Base-by-base conservation (phyloP, 129 eudicot genomes). In the Flaveria bidentis region DNA sequence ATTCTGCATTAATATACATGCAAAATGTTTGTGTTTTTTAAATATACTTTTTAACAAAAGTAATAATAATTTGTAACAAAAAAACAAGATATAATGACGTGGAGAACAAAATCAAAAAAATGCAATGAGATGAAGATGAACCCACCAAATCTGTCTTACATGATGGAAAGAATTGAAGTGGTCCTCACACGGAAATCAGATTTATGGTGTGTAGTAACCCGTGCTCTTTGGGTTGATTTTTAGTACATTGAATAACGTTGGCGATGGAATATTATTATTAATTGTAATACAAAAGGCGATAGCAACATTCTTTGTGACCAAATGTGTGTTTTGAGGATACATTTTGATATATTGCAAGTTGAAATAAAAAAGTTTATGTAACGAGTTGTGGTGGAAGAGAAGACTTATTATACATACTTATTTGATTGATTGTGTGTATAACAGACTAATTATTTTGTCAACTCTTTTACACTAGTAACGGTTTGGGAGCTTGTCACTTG, bases 151-250 rank as follows among this genome's bases (percentile, higher is more conserved):
- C 45, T 30, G 69, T 64, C 11, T 25, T 30, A 36, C 7, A 5
- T 36, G 41, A 36, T 3, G 7, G 7, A 36, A 36, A 36, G 41
- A 36, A 36, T 36, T 36, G 41, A 36, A 67, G 52, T 18, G 72
- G 52, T 67, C 72, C 72, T 17, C 51, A 41, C 51, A 41, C 72
- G 51, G 53, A 44, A n/a, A 67, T 39, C 52, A 41, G 53, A 65
- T 20, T 67, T 41, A 18, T 67, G 72, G 51, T 42, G 52, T 65
- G 25, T 17, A 36, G 49, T 44, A 39, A 1, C 72, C 51, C 51
- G 9, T 67, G 51, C 52, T 42, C 30, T 41, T 67, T 42, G 33
- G 16, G 51, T 42, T 67, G n/a, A 66, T 66, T 1, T 53, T 16
- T 45, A 45, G 41, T 53, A 53, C 20, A 15, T 53, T n/a, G 41